Base-by-base conservation (phyloP, 2,329 filamentous ascomycete species). In the Fusarium sp. region DNA sequence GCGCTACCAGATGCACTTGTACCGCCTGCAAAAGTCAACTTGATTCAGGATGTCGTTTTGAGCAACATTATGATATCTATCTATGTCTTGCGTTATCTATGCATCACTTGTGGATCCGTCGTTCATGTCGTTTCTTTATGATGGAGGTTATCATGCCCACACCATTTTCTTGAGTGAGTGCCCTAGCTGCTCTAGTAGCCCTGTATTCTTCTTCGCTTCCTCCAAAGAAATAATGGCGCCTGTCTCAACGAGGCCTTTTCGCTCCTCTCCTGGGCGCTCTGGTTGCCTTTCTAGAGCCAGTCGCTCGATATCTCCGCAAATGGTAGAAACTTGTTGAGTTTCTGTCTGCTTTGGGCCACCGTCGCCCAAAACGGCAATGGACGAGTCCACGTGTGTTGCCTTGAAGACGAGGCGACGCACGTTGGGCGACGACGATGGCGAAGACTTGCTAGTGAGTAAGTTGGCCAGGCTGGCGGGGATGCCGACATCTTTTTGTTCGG, bases 121-220 rank as follows among this genome's bases (percentile, higher is more conserved):
- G 13, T 64, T 55, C 49, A 49, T 44, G 37, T 47, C 38, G 38
- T 41, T 49, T 49, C 42, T 46, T 50, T 38, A 49, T 61, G 70
- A 45, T 52, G 54, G 36, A 38, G 45, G 37, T 19, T 44, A 46
- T 70, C 39, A 83, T 43, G 84, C 84, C 95, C 95, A 98, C 11
- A 99, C 93, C 73, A 98, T 77, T 80, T 92, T 96, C 84, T 97
- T 97, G 69, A 98, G 82, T 56, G 89, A 90, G 79, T 98, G 93
- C 2, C 93, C 92, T 70, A 96, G 77, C 73, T 94, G 89, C 76
- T 97, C 94, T 48, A 98, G 75, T 68, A 96, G 82, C 0, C 93
- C 91, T 0, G 94, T 97, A 58, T 89, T 93, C 79, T 85, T 90
- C 82, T 86, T 94, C 53, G 95, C 95, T 71, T 97, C 93, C 2